Evolutionary conservation across 2,329 filamentous ascomycete genomes (phyloP).

Genomic region (Colletotrichum karsti): DNA sequence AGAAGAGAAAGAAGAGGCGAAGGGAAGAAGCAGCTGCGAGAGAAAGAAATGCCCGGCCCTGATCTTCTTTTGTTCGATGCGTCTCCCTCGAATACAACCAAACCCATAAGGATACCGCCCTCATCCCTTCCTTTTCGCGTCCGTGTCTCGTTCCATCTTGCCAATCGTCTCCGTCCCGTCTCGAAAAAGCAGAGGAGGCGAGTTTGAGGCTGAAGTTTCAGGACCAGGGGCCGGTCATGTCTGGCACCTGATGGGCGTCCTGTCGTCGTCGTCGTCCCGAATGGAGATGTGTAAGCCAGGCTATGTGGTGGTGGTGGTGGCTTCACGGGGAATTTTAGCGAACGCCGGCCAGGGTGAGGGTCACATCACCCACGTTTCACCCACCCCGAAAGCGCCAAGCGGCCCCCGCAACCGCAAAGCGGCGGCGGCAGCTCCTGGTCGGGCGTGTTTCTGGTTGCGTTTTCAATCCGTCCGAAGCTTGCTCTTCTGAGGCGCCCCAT

Average conservation of each 20-base stretch:
- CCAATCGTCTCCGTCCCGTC: neutral
- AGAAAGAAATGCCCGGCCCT: neutral
- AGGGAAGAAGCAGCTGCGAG: neutral
- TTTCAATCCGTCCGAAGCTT: conserved; percentile 16
- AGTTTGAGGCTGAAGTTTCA: conserved; percentile 26
- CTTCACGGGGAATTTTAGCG: neutral
- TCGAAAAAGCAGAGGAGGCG: neutral
- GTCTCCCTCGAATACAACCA: neutral
- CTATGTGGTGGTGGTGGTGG: neutral
- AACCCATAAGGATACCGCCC: too few species aligned
- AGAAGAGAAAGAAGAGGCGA: neutral
- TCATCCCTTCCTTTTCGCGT: neutral
- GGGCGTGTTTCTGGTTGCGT: conserved; percentile 18
- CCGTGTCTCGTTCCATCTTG: neutral
- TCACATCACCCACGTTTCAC: conserved; percentile 12
- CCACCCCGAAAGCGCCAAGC: conserved; percentile 3
- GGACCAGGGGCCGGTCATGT: neutral
- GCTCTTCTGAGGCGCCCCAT: conserved; percentile 1
- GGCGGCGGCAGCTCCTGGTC: neutral
- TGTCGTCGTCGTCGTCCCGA: too few species aligned
- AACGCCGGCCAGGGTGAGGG: neutral
- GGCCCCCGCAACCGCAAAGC: neutral
- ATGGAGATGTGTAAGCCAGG: too few species aligned
- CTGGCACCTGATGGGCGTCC: neutral
- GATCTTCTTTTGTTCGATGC: neutral